A percentile compares a stretch with the other conserved stretches of the same genome.
phyloP scores from a whole-genome alignment of 108 stramenopile genomes.

The Cyclotella sp. region DNA sequence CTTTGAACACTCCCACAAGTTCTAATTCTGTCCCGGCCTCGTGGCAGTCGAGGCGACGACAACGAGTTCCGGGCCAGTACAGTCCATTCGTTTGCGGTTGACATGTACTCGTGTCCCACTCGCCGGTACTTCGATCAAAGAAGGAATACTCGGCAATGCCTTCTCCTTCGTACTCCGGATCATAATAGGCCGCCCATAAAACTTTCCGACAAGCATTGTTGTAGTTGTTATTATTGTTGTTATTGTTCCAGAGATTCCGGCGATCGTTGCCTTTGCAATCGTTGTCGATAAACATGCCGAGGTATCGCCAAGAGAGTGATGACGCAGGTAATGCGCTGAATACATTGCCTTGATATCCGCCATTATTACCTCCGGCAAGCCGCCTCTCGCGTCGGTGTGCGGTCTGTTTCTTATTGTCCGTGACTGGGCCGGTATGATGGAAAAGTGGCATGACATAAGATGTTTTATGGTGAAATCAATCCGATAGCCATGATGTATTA shows the following conservation, averaged over 20 bases:
- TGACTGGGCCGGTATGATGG: not conserved
- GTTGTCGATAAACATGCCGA: conserved; percentile 42
- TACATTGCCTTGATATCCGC: conserved; percentile 23
- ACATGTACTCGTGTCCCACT: conserved; percentile 20
- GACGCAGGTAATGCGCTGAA: conserved; percentile 30
- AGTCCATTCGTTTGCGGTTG: conserved; percentile 8
- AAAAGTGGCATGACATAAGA: not conserved
- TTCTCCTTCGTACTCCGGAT: conserved; percentile 30
- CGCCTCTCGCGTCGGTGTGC: not conserved
- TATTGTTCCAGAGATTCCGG: not conserved
- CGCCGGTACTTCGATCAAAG: conserved; percentile 10
- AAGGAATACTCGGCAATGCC: conserved; percentile 46
- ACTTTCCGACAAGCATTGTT: conserved; percentile 17
- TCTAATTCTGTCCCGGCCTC: conserved; percentile 32
- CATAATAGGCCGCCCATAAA: conserved; percentile 37
- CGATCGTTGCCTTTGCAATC: conserved; percentile 5
- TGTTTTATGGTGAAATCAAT: too few relatives aligned
- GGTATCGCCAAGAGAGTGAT: conserved; percentile 38
- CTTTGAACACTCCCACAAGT: conserved; percentile 41
- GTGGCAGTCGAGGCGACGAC: conserved; percentile 35
- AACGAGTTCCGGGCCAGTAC: conserved; percentile 6
- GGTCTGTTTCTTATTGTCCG: too few relatives aligned
- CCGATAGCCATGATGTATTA: too few relatives aligned
- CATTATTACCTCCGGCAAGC: not conserved
- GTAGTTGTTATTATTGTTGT: conserved; percentile 15